Evolutionary conservation across 2,329 filamentous ascomycete species (phyloP).

Genomic region (Aspergillus sp.): DNA sequence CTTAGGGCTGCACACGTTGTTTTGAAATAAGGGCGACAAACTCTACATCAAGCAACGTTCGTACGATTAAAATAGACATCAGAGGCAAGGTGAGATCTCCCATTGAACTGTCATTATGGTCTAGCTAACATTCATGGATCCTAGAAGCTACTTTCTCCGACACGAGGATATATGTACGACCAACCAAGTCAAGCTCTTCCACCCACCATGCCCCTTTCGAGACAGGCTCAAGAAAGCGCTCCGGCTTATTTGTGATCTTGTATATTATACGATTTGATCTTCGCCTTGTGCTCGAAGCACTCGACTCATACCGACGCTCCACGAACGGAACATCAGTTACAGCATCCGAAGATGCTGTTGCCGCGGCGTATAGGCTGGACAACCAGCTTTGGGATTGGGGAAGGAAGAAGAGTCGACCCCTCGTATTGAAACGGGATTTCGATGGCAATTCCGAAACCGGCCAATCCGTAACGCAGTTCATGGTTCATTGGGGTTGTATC

Average conservation of each 20-base stretch:
- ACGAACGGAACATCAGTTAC: constrained; percentile 63
- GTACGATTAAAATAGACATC: neutral
- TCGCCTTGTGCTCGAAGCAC: constrained; percentile 70
- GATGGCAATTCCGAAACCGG: neutral
- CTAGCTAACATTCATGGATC: constrained; percentile 6
- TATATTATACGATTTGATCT: constrained; percentile 56
- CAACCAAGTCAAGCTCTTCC: constrained; percentile 96
- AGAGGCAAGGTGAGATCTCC: neutral
- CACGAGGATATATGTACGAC: constrained; percentile 62
- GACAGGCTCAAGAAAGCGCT: constrained; percentile 83
- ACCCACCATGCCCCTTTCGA: constrained; percentile 80
- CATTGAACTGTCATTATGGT: neutral
- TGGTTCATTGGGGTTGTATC: neutral
- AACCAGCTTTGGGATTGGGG: neutral
- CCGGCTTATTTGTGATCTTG: constrained; percentile 97
- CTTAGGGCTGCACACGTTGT: constrained; percentile 90
- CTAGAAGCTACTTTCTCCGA: constrained; percentile 9
- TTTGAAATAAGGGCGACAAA: constrained; percentile 62
- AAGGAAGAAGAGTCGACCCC: neutral
- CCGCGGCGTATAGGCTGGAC: constrained; percentile 45
- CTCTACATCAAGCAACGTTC: neutral
- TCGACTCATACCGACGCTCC: constrained; percentile 71
- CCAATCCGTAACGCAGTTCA: neutral
- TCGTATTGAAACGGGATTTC: neutral
- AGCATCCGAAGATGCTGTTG: constrained; percentile 53